A percentile compares a stretch with the other conserved stretches of the same genome.
These are phyloP conservation scores for Leishmania martiniquensis DNA, from an alignment of 208 protist genomes.

Conservation along the genomic window DNA sequence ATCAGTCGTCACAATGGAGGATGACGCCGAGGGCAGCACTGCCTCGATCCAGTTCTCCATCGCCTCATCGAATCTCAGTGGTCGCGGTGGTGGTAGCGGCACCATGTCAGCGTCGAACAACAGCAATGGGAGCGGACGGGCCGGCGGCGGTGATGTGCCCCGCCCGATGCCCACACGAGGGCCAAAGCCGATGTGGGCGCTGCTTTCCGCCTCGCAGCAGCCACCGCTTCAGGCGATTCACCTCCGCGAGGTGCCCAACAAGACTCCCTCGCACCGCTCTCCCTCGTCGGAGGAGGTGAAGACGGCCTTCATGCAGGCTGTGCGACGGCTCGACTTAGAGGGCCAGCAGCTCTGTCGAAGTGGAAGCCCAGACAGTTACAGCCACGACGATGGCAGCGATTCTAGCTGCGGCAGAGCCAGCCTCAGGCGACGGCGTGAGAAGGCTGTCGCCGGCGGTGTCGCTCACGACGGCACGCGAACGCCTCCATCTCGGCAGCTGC, in stretches of 20 bases:
- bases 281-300: conserved; percentile 8
- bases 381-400: background rate
- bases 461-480: background rate
- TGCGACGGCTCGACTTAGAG: conserved; percentile 17
- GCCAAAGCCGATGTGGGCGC: background rate
- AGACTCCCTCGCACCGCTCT: background rate
- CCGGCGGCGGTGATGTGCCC: conserved; percentile 7
- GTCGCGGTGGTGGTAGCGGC: background rate
- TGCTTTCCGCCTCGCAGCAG: background rate
- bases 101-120: background rate
- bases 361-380: background rate
- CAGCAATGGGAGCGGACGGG: background rate
- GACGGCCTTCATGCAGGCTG: conserved; percentile 15
- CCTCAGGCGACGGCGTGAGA: background rate
- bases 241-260: background rate
- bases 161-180: background rate
- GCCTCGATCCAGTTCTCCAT: conserved; percentile 36
- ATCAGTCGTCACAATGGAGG: conserved; percentile 3
- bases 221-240: background rate
- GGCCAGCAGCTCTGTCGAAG: background rate
- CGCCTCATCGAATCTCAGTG: conserved; percentile 8
- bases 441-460: background rate
- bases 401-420: background rate
- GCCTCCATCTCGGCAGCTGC: background rate
- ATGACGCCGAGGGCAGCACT: conserved; percentile 12